These are phyloP conservation scores for Pichia kudriavzevii DNA, from an alignment of 1,139 yeast species.

Conservation along the genomic window DNA sequence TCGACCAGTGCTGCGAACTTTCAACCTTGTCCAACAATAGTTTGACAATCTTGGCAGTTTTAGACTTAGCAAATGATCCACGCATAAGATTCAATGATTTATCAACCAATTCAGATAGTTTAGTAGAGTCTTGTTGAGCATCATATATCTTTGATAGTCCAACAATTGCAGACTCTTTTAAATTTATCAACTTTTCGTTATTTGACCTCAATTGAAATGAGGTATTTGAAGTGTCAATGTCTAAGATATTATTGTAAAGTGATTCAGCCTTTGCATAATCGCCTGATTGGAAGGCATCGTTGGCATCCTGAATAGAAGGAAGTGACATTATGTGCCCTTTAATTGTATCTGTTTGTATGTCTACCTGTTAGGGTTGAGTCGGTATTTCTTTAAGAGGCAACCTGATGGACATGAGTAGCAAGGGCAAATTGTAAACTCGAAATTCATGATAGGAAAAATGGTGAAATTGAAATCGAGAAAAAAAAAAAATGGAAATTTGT, in stretches of 20 bases:
- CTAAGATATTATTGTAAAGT: slow-evolving; percentile 39
- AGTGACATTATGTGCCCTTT: slow-evolving; percentile 19
- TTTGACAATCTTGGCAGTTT: slow-evolving; percentile 83
- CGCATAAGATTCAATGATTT: slow-evolving; percentile 59
- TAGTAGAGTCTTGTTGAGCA: slow-evolving; percentile 35
- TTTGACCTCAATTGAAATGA: slow-evolving; percentile 22
- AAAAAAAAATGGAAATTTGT: no score
- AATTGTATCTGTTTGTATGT: no score
- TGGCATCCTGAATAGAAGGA: slow-evolving; percentile 47
- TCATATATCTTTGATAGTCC: slow-evolving; percentile 59
- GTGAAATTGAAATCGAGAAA: no score
- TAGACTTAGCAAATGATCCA: slow-evolving; percentile 77
- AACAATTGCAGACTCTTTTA: slow-evolving; percentile 54
- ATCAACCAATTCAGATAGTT: slow-evolving; percentile 57
- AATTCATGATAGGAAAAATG: no score
- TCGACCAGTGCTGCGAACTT: slow-evolving; percentile 30
- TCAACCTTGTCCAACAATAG: slow-evolving; percentile 74
- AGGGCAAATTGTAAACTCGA: no score
- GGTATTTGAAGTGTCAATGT: slow-evolving; percentile 15
- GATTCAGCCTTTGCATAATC: slow-evolving; percentile 51
- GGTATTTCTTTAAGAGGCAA: no score
- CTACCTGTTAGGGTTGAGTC: no score
- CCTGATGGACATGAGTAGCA: no score
- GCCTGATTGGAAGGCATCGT: slow-evolving; percentile 43
- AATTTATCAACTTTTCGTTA: slow-evolving; percentile 32